Evolutionary conservation across 768 basidiomycete species (phyloP).

Genomic region (Suillus cothurnatus): DNA sequence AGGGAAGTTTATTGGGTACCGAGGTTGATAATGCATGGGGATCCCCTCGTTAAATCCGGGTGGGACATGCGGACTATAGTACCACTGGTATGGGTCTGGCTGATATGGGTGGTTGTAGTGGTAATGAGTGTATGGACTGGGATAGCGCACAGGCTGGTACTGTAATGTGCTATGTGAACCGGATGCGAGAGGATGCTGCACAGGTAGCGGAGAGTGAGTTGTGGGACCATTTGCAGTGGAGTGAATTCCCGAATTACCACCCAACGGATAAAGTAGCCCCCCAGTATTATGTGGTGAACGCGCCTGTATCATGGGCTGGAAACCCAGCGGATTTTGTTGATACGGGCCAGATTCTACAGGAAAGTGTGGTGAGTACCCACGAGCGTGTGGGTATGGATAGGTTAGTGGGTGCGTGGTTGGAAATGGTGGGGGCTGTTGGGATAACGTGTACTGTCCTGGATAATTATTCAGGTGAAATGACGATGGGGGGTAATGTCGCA

Average conservation of each 20-base stretch:
- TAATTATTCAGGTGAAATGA: conserved; percentile 40
- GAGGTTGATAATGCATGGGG: conserved; percentile 34
- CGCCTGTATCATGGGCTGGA: conserved; percentile 39
- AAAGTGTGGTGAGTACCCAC: conserved; percentile 38
- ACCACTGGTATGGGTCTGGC: conserved; percentile 49
- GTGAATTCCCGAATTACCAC: conserved; percentile 22
- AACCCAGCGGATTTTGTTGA: conserved; percentile 43
- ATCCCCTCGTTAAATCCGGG: conserved; percentile 31
- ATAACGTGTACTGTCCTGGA: conserved; percentile 50
- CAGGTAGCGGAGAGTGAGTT: conserved; percentile 18
- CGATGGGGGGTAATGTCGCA: conserved; percentile 22
- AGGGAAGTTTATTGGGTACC: conserved; percentile 35
- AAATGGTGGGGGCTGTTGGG: conserved; percentile 38
- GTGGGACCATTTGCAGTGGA: conserved; percentile 29
- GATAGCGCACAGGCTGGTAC: conserved; percentile 21
- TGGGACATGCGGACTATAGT: conserved; percentile 33
- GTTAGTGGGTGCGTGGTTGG: conserved; percentile 33
- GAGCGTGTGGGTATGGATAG: conserved; percentile 35
- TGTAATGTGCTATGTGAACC: conserved; percentile 19
- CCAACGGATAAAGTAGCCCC: conserved; percentile 39
- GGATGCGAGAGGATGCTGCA: conserved; percentile 29
- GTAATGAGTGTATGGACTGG: conserved; percentile 37
- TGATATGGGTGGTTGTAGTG: conserved; percentile 41
- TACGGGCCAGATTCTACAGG: conserved; percentile 41
- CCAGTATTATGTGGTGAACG: conserved; percentile 40